phyloP scores from a whole-genome alignment of 345 rosid species.

The Eucalyptus erythrocorys region DNA sequence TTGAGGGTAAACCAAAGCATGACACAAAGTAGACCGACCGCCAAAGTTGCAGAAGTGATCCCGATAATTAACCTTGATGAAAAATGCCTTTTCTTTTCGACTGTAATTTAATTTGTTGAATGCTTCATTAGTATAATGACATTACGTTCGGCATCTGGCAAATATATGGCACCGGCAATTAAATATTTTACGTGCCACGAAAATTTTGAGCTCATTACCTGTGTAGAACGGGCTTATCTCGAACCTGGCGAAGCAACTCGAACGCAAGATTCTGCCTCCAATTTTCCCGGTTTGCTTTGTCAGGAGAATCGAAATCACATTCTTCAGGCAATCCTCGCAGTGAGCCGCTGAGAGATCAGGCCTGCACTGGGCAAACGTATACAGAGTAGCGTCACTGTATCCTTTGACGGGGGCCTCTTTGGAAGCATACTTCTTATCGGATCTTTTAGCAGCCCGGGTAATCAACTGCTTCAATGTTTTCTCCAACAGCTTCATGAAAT shows the following conservation, averaged over 20 bases:
- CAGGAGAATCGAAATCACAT: neutral
- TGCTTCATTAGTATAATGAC: neutral
- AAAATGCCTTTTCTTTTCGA: neutral
- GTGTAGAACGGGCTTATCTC: constrained; percentile 9
- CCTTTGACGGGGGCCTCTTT: neutral
- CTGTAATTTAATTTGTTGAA: neutral
- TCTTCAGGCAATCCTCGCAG: constrained; percentile 1
- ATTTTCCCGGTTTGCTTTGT: neutral
- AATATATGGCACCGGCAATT: neutral
- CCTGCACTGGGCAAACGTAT: constrained; percentile 13
- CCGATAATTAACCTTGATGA: neutral
- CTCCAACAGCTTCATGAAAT: neutral
- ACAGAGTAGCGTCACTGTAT: neutral
- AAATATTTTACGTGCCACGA: neutral
- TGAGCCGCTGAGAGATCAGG: neutral
- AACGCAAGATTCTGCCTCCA: constrained; percentile 2
- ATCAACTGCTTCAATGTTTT: neutral
- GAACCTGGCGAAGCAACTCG: constrained; percentile 21
- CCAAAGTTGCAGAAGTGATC: neutral
- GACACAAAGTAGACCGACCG: neutral
- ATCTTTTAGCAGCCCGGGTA: neutral
- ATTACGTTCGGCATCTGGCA: neutral
- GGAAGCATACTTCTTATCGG: neutral
- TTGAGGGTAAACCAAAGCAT: neutral
- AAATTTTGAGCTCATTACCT: neutral